These are phyloP conservation scores for Lentinus brumalis DNA, from an alignment of 768 basidiomycete species.

Conservation along the genomic window DNA sequence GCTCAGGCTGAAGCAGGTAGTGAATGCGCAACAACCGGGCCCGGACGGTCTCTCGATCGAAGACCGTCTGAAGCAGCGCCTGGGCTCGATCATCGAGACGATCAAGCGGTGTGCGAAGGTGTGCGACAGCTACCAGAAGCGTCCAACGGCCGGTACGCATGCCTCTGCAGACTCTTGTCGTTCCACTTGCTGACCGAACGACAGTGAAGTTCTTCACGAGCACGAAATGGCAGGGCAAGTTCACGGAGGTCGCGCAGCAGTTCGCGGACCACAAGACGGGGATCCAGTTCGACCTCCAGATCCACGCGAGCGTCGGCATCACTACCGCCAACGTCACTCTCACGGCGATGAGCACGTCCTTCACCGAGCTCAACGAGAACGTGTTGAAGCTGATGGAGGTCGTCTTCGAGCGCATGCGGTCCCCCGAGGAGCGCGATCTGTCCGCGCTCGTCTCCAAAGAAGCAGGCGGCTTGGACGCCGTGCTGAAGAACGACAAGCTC, in stretches of 20 bases:
- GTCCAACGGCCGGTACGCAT: conserved; percentile 23
- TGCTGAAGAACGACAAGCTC: conserved; percentile 11
- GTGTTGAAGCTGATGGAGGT: conserved; percentile 14
- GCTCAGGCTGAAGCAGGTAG: conserved; percentile 34
- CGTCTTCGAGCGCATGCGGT: conserved; percentile 21
- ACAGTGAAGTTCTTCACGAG: conserved; percentile 30
- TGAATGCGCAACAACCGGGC: conserved; percentile 29
- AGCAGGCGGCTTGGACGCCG: conserved; percentile 4
- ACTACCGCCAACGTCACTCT: conserved; percentile 12
- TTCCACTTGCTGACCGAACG: not conserved
- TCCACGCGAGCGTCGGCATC: conserved; percentile 30
- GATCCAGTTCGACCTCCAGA: conserved; percentile 30
- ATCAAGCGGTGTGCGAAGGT: conserved; percentile 34
- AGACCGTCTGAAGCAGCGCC: conserved; percentile 34
- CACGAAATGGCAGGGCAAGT: conserved; percentile 30
- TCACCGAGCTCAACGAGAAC: conserved; percentile 13
- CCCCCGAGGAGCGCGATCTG: conserved; percentile 22
- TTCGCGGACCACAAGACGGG: conserved; percentile 29
- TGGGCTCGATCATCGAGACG: conserved; percentile 28
- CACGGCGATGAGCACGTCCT: not conserved
- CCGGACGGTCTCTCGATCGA: conserved; percentile 36
- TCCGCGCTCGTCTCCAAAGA: conserved; percentile 7
- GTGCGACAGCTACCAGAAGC: conserved; percentile 36
- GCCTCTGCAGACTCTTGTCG: not conserved
- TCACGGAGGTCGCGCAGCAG: conserved; percentile 8